Base-by-base conservation (phyloP, 2,329 filamentous ascomycete species). In the Alternaria angustiovoidea region DNA sequence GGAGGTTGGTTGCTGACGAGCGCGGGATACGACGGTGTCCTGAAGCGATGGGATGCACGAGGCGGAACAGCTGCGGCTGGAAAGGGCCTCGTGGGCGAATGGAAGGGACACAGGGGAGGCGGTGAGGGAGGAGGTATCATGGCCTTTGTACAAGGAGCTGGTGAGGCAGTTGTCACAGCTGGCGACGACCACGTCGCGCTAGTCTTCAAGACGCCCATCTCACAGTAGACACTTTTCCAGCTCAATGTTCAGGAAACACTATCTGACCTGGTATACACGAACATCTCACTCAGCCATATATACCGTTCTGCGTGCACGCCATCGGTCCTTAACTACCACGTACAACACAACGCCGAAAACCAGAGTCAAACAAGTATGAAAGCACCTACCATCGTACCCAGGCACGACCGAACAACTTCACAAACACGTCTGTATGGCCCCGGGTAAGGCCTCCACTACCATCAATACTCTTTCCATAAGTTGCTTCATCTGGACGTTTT, bases 11-110 rank as follows among this genome's bases (percentile, higher is more conserved):
- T 96, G 63, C 82, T 98, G 54, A 98, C 94, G 2, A 92, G 88
- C 65, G 94, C 90, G 68, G 95, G 95, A 8, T 92, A 97, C 85
- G 95, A 99, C 73, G 94, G 95, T 18, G 93, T 94, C 0, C 88
- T 99, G 20, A 85, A 92, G 72, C 84, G 94, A 61, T 99, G 95
- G 95, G 94, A 99, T 79, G 84, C 87, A 5, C 80, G 89, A 44
- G 89, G 89, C 55, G 89, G 90, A 7, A 91, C 88, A 1, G 85
- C 86, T 1, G 87, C 86, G 1, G 88, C 87, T 2, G 87, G 85
- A 8, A 88, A 88, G 53, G 93, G 92, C 0, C 81, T 96, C 53
- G 81, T 92, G 24, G 90, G 89, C 65, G 94, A 97, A 80, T 98
- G 94, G 94, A 93, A 86, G 78, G 95, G 95, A 0, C 95, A 99